Evolutionary conservation across 2,329 filamentous ascomycete genomes (phyloP), one percentile per base, ranked within the genome.

Genomic region (Fusarium torulosum): DNA sequence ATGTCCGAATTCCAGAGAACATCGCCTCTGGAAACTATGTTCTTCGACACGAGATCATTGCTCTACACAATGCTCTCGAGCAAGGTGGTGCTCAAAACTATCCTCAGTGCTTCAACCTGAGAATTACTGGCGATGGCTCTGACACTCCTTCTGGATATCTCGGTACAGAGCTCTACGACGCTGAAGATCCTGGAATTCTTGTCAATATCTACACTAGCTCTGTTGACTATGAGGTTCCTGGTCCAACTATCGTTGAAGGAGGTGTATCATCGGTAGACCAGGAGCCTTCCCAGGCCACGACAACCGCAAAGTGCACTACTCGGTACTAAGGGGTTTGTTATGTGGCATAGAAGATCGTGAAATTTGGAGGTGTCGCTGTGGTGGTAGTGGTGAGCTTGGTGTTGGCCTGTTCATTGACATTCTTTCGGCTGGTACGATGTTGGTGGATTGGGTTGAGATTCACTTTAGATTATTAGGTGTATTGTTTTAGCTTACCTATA

Each of bases 1-100:
- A 80, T 41, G 79, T 85, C 23, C 82, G 79, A 9, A 83, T 86
- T 53, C 85, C 85, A 33, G 72, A 76, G 53, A 76, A 76, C 63
- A 79, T 86, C 33, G 80, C 78, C 1, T 71, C 82, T 7, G 84
- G 85, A 2, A 85, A 85, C 75, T 86, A 87, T 60, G 83, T 87
- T 46, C 78, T 87, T 37, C 82, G 84, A 9, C 83, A 86, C 69
- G 84, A 86, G 72, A 84, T 85, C 62, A 85, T 87, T 55, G 84
- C 81, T 20, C 80, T 87, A 7, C 84, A 87, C 75, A 79, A 77
- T 33, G 83, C 83, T 17, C 76, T 70, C 4, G 76, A 81, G 38
- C 51, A 69, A 29, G 69, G 78, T 7, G 80, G 80, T 45, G 84
- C 84, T 3, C 84, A 86, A 74, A 79, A 81, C 61, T 86, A 86